phyloP scores from a whole-genome alignment of 768 basidiomycete species.

The Lactarius psammicola region DNA sequence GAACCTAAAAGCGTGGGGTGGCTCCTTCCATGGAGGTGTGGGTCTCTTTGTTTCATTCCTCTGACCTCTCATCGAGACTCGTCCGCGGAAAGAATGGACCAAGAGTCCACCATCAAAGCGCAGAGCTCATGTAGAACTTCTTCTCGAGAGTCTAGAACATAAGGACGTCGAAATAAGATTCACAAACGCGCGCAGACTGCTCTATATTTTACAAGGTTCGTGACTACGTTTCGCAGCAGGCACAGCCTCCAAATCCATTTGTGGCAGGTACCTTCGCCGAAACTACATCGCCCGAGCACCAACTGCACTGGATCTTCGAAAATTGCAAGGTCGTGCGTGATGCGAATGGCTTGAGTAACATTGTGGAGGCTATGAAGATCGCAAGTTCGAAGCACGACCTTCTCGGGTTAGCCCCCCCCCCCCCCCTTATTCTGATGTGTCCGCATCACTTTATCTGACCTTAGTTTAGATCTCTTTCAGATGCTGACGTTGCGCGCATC shows the following conservation, averaged over 20 bases:
- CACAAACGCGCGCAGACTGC: slow-evolving; percentile 78
- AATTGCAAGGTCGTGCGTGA: slow-evolving; percentile 84
- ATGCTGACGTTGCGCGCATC: slow-evolving; percentile 68
- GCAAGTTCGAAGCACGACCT: slow-evolving; percentile 85
- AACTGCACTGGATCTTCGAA: slow-evolving; percentile 93
- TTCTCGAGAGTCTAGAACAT: slow-evolving; percentile 87
- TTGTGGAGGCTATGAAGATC: slow-evolving; percentile 87
- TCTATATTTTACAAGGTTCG: slow-evolving; percentile 90
- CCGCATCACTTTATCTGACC: not conserved
- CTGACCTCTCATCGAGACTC: slow-evolving; percentile 15
- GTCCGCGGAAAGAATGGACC: slow-evolving; percentile 68
- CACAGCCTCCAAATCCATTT: slow-evolving; percentile 14
- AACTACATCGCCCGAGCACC: slow-evolving; percentile 88
- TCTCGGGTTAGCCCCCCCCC: slow-evolving; percentile 63
- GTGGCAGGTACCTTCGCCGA: slow-evolving; percentile 82
- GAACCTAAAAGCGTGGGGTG: slow-evolving; percentile 85
- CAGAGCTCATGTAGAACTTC: slow-evolving; percentile 69
- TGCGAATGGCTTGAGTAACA: slow-evolving; percentile 77
- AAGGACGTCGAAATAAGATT: slow-evolving; percentile 81
- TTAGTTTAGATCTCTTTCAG: slow-evolving; percentile 62
- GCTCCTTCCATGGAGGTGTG: slow-evolving; percentile 75
- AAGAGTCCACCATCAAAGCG: slow-evolving; percentile 59
- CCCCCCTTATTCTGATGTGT: not conserved
- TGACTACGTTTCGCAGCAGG: slow-evolving; percentile 9
- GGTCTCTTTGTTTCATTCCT: slow-evolving; percentile 14